phyloP scores from a whole-genome alignment of 768 basidiomycete species.

The Pleurotus giganteus region DNA sequence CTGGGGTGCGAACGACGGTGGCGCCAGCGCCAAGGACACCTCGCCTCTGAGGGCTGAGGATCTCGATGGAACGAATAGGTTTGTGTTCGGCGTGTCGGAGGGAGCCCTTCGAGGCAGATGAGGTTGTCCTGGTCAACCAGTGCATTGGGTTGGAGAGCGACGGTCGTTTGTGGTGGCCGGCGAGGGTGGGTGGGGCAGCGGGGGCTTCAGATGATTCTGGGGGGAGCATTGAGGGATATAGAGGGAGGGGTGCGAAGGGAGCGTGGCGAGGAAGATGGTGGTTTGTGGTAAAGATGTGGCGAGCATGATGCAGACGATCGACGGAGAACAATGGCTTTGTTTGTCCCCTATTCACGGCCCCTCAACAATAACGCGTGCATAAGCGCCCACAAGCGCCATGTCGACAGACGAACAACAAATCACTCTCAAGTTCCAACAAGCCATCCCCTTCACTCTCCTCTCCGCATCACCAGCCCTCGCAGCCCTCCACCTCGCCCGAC shows the following conservation, averaged over 20 bases:
- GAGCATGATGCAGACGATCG: conserved; percentile 2
- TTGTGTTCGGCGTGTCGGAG: conserved; percentile 32
- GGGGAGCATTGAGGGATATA: neutral
- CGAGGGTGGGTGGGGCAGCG: conserved; percentile 21
- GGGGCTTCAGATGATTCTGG: conserved; percentile 19
- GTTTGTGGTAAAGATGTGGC: neutral
- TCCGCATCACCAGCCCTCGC: conserved; percentile 56
- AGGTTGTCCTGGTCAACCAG: conserved; percentile 46
- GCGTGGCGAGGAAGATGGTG: conserved; percentile 8
- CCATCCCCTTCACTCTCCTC: conserved; percentile 48
- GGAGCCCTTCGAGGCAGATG: conserved; percentile 7
- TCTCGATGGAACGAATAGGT: conserved; percentile 37
- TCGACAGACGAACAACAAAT: conserved; percentile 11
- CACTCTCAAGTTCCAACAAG: conserved; percentile 44
- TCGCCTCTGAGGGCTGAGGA: conserved; percentile 35
- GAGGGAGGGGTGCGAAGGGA: neutral
- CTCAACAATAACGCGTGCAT: neutral
- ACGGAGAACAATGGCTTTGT: conserved; percentile 2
- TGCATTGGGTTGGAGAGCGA: conserved; percentile 47
- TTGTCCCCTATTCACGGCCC: neutral
- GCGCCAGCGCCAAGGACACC: conserved; percentile 70
- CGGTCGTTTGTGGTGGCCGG: conserved; percentile 27
- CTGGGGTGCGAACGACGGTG: conserved; percentile 74
- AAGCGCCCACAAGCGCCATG: neutral
- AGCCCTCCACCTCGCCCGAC: conserved; percentile 55